Base-by-base conservation (phyloP, 1,139 yeast species). In the Saccharomyces pastorianus region DNA sequence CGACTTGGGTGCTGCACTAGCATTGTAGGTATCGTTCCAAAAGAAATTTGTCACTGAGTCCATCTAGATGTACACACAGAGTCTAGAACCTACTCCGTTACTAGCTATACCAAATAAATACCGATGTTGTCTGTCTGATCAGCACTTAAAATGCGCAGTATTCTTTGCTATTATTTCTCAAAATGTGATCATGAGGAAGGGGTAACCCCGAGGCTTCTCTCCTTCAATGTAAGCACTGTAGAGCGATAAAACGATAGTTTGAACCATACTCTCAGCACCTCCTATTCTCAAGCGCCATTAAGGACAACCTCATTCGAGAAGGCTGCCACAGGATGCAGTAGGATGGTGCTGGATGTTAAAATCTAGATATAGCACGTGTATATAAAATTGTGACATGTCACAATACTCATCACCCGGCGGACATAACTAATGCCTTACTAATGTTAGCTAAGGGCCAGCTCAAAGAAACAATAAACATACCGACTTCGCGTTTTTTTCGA, bases 11-110 rank as follows among this genome's bases (percentile, higher is more conserved):
- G 51, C 47, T 6, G 46, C 38, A 6, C 49, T 42, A 32, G 51
- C 46, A 28, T 50, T 49, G 41, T 55, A 47, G 34, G 50, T 44
- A 14, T 50, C 51, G 29, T 50, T 50, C 51, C 51, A 50, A 25
- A 50, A 50, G 17, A 50, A 50, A 50, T 50, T 44, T 3, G 51
- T 44, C 7, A 50, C 51, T 4, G 51, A 50, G 26, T 42, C 42
- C 51, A 50, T 50, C 26, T 38, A 38, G 2, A 38, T 3, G 44
- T 38, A 20, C 44, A 38, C n/a, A 38, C 25, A 38, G 25, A 20
- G 23, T 20, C 23, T 20, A 2, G 23, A 20, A 20, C 23, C 23
- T 20, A 3, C 23, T 20, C 23, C 2, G 2, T 20, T 3, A 20
- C 23, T 20, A 20, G 23, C 23, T 20, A 20, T 20, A 20, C 23